Percentiles rank a stretch among this genome's conserved stretches.
Conservation (phyloP, 768 basidiomycete species). For the Termitomyces sp. region DNA sequence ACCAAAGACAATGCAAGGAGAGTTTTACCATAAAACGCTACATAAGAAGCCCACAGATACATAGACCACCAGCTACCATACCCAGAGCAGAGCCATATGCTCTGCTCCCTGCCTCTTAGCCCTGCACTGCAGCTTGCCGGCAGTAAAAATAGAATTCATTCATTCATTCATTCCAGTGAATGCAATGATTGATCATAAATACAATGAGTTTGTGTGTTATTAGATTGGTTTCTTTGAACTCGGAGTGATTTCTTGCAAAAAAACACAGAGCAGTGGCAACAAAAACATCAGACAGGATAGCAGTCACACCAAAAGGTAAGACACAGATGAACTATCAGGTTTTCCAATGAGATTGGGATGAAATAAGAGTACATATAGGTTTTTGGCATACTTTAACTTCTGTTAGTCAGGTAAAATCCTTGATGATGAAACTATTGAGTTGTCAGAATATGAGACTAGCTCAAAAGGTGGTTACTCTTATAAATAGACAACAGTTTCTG, state of each 20-base stretch:
- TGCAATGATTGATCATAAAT: constrained; percentile 44
- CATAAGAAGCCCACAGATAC: too few relatives aligned
- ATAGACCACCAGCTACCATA: too few relatives aligned
- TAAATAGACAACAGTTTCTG: constrained; percentile 34
- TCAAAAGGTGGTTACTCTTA: constrained; percentile 14
- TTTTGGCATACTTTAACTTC: constrained; percentile 26
- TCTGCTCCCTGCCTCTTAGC: too few relatives aligned
- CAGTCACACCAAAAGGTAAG: constrained; percentile 38
- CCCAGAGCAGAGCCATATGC: too few relatives aligned
- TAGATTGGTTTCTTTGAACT: constrained; percentile 34
- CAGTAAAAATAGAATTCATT: too few relatives aligned
- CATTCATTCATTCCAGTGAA: too few relatives aligned
- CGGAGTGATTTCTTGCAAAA: constrained; percentile 32
- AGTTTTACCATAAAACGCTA: too few relatives aligned
- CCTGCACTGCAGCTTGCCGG: too few relatives aligned
- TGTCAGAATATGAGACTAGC: background rate
- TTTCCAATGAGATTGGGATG: background rate
- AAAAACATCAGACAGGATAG: constrained; percentile 40
- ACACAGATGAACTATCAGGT: constrained; percentile 25
- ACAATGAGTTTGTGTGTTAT: constrained; percentile 41
- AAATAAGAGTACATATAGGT: background rate
- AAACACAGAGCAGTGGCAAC: constrained; percentile 38
- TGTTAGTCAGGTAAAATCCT: constrained; percentile 27
- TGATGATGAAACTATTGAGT: constrained; percentile 29
- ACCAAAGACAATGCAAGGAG: too few relatives aligned